Percentiles rank a stretch among this genome's conserved stretches.
Evolutionary conservation across 2,329 filamentous ascomycete genomes (phyloP).

Genomic region (Cladorrhinum sp.): DNA sequence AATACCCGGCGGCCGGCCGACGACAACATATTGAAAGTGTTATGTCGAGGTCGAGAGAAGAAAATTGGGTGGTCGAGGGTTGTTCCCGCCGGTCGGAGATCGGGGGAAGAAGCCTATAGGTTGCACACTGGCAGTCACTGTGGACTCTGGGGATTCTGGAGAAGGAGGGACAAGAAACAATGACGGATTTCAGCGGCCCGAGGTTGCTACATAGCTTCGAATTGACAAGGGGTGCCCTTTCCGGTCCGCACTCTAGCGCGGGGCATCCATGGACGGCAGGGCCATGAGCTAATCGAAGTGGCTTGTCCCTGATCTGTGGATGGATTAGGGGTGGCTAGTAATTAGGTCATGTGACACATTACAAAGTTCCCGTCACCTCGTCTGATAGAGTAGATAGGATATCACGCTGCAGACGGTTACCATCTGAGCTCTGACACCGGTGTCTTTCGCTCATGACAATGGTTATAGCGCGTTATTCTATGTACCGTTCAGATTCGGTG

Average conservation of each 20-base stretch:
- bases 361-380: no score
- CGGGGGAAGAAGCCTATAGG: neutral
- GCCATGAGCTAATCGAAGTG: neutral
- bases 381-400: no score
- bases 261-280: neutral
- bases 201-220: slow-evolving; percentile 24
- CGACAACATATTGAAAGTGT: slow-evolving; percentile 21
- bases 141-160: neutral
- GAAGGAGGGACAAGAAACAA: slow-evolving; percentile 9
- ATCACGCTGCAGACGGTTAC: no score
- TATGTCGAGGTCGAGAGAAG: slow-evolving; percentile 13
- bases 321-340: neutral
- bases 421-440: no score
- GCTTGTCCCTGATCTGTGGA: neutral
- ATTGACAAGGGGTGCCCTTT: slow-evolving; percentile 4
- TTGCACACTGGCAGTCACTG: neutral
- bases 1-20: slow-evolving; percentile 32
- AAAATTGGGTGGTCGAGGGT: neutral
- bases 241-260: neutral
- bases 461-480: no score
- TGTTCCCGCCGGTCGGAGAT: neutral
- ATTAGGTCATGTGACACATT: neutral
- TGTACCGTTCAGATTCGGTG: no score
- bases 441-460: no score
- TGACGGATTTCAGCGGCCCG: slow-evolving; percentile 32